Base-by-base conservation (phyloP, 1,284 basidiomycete species). In the Boletus sp. region DNA sequence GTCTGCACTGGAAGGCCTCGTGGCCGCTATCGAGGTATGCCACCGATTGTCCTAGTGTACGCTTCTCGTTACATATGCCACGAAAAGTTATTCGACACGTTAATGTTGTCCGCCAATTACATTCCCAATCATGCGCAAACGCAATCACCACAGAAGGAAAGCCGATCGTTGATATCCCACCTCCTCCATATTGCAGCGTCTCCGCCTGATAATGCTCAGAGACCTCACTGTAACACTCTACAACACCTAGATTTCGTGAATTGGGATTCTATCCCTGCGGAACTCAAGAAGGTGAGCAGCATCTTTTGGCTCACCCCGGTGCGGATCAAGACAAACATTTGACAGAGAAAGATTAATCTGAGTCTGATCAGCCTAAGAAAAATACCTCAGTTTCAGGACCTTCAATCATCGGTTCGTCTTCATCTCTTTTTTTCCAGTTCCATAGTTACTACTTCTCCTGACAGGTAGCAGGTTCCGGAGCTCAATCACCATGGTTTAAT, bases 1-100 rank as follows among this genome's bases (percentile, higher is more conserved):
- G 80, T 85, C 86, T 27, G 84, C 84, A 4, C 71, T 91, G 6
- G 89, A 91, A 57, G 89, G 85, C 2, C 72, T 89, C 18, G 85
- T 88, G 16, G 84, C 88, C 22, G 84, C 83, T 18, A 72, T 91
- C 22, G 89, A 91, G 79, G 89, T 89, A 63, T 53, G 76, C 67
- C 11, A 13, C 24, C 46, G 11, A 52, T 33, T 31, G 13, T 41
- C 12, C 54, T 27, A 16, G 7, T 20, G 8, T 41, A 20, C 12
- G 1, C 9, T 39, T 44, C 46, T 37, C n/a, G n/a, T 36, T 42
- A 47, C 47, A 59, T 39, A 41, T 31, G 1, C 46, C 44, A 3
- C 35, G 15, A 41, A 49, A 24, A 72, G 70, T n/a, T 73, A 6
- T 74, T 72, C 57, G 73, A 72, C 51, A 61, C 69, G n/a, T 53